Conservation (phyloP, 2,329 filamentous ascomycete species). For the Tolypocladium guangdongense region DNA sequence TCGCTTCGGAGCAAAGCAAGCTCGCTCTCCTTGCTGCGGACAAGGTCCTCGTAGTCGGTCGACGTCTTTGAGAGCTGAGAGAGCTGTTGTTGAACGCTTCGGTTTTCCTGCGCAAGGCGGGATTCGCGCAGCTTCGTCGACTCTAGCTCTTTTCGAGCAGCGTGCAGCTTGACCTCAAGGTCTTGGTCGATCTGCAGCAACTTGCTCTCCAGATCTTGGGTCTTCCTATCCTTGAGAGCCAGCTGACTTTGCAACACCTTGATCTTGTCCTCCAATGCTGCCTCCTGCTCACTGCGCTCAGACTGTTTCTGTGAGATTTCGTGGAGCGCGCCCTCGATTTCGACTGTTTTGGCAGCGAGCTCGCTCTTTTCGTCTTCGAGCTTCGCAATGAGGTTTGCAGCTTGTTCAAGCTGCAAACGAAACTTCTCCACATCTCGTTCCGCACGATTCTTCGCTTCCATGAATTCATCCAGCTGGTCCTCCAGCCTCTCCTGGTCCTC, state of each 20-base stretch:
- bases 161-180: conserved; percentile 71
- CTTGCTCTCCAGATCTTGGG: conserved; percentile 76
- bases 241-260: conserved; percentile 89
- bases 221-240: conserved; percentile 77
- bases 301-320: conserved; percentile 61
- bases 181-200: conserved; percentile 81
- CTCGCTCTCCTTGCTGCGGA: conserved; percentile 90
- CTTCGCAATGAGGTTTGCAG: conserved; percentile 72
- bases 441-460: conserved; percentile 79
- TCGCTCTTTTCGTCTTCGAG: conserved; percentile 80
- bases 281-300: conserved; percentile 65
- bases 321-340: conserved; percentile 60
- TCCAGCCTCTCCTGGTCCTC: conserved; percentile 92
- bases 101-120: conserved; percentile 69
- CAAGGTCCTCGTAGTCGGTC: conserved; percentile 88
- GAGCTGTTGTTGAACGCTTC: conserved; percentile 73
- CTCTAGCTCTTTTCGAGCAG: conserved; percentile 69
- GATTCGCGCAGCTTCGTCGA: conserved; percentile 62
- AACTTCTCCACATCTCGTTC: conserved; percentile 75
- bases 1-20: conserved; percentile 75
- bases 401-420: conserved; percentile 79
- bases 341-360: conserved; percentile 53
- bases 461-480: conserved; percentile 80
- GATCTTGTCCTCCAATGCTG: conserved; percentile 69
- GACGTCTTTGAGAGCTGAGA: conserved; percentile 82